Base-by-base conservation (phyloP, 1,284 basidiomycete species). In the Coniferiporia sulphurascens region DNA sequence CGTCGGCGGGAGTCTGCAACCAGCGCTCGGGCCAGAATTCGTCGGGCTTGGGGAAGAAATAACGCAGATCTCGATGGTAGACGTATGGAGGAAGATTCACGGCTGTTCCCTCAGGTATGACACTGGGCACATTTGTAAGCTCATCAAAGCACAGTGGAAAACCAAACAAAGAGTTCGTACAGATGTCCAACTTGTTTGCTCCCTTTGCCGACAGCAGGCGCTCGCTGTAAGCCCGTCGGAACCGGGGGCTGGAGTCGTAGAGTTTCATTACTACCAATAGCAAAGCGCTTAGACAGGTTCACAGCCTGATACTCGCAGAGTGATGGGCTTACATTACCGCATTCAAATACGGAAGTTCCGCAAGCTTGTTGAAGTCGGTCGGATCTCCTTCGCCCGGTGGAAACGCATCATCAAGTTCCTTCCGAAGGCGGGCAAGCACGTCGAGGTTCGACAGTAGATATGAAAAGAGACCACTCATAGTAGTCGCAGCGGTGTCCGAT, bases 11-110 rank as follows among this genome's bases (percentile, higher is more conserved):
- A 7, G 52, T 32, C 19, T 34, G 43, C 5, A 78, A 69, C 76
- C 76, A 78, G 34, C 76, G 71, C 36, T 78, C 75, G 5, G 76
- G 76, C 66, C 72, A 70, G 64, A 78, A 78, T 3, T 63, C 50
- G 21, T 77, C 69, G n/a, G 76, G 72, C 43, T 65, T 65, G 1
- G 74, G 73, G 2, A 67, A 74, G 59, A 78, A 78, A 65, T 77
- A 63, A 13, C 70, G 67, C 15, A 73, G 68, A 54, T 73, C 69
- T 27, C 73, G 69, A 51, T 83, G 81, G 9, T 82, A 65, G 34
- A 73, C 73, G 64, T 82, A 82, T 6, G 70, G 70, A 43, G 80
- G 78, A 43, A 81, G 69, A 56, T 74, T 76, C 10, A 79, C 71
- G 48, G 71, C 74, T 2, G 78, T 82, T 34, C 76, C 76, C 65